Evolutionary conservation across 768 basidiomycete genomes (phyloP), one percentile per base, ranked within the genome.

Genomic region (Naganishia antarctica): DNA sequence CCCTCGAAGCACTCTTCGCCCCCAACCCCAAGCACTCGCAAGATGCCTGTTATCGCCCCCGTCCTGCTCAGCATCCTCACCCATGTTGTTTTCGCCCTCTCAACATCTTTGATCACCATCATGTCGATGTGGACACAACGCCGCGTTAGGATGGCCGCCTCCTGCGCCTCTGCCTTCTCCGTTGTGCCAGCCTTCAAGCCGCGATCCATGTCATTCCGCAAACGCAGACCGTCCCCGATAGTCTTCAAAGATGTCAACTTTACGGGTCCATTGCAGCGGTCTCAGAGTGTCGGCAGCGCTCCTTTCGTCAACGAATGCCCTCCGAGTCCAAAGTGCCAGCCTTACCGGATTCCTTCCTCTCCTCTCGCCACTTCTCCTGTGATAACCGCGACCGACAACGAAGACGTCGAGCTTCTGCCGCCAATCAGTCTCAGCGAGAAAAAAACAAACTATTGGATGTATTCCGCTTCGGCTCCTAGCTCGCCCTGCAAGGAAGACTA

Each of bases 51-150:
- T 40, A 57, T 64, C 44, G 63, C 63, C 12, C 63, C 63, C 11
- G n/a, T 64, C 18, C 29, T 59, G 8, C 53, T 64, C 48, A 58
- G 51, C 11, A 51, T 59, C 21, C 41, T 64, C 23, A 48, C 48
- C 18, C 63, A 64, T 59, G 46, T 59, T 5, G 53, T 59, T 11
- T 41, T 59, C 26, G 45, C 25, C 15, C 53, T 64, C 21, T 58
- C 37, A 25, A 47, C 44, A 9, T 40, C 49, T 8, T 31, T 67
- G 15, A 40, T 57, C 16, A 47, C 61, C 51, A 60, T 67, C 32
- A 29, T 67, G 32, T 67, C 66, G 28, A 28, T 57, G 29, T 67
- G 66, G 66, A 67, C 51, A n/a, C 31, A 40, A n/a, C 61, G 49
- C n/a, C 61, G 66, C 8, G 66, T 67, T 21, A 15, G 61, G 15